A percentile compares a stretch with the other conserved stretches of the same genome.
Conservation (phyloP, 108 stramenopile species). For the Chaetoceros tenuissimus region DNA sequence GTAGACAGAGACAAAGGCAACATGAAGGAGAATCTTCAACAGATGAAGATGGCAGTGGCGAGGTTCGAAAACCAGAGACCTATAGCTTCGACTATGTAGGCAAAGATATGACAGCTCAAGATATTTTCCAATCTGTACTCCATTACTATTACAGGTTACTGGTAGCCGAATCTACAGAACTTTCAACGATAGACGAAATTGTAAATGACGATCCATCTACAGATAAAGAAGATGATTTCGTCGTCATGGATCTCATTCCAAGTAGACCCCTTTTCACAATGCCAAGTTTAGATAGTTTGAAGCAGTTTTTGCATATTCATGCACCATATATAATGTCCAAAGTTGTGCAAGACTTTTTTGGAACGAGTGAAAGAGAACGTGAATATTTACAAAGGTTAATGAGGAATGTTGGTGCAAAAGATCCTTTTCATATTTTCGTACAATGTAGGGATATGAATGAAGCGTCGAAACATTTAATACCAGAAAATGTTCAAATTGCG, state of each 20-base stretch:
- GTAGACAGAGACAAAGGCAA: neutral
- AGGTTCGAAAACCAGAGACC: neutral
- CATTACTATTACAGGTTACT: conserved; percentile 34
- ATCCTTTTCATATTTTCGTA: conserved; percentile 25
- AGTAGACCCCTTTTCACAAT: neutral
- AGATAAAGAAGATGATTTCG: neutral
- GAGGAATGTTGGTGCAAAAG: conserved; percentile 9
- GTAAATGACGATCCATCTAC: neutral
- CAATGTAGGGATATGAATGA: conserved; percentile 17
- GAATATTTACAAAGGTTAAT: neutral
- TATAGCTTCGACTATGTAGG: conserved; percentile 22
- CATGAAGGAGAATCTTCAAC: neutral
- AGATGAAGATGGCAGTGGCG: neutral
- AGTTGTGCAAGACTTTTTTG: neutral
- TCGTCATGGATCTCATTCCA: conserved; percentile 2
- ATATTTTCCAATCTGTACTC: conserved; percentile 26
- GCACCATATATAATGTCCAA: conserved; percentile 3
- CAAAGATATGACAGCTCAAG: conserved; percentile 16
- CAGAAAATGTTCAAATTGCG: neutral
- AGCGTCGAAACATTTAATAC: neutral
- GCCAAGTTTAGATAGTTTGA: conserved; percentile 4
- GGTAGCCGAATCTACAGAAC: neutral
- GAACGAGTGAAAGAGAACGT: neutral
- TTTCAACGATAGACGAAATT: neutral
- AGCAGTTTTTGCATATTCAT: conserved; percentile 13